Evolutionary conservation across 495 filamentous ascomycete genomes (phyloP), one percentile per base, ranked within the genome.

Genomic region (Lophiotrema nucula): DNA sequence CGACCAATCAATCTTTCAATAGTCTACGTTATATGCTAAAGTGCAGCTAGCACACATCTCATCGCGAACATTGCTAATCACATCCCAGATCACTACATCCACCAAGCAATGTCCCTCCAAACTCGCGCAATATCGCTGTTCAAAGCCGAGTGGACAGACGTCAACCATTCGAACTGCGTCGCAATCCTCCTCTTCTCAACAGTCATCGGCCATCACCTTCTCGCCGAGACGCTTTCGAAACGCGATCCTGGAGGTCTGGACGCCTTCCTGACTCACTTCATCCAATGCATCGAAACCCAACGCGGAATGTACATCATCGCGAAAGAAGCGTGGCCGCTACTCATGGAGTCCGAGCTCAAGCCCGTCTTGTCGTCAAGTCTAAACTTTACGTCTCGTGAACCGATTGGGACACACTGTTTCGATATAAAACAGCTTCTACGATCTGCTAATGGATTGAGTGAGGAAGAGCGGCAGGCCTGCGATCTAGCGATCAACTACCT

Each of bases 91-190:
- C n/a, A n/a, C n/a, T 70, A 71, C 42, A 50, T 66, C 47, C 47
- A 65, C 18, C 61, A 58, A 26, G 67, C 72, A 25, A 67, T 71
- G 11, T 52, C 53, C 3, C 58, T 73, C 15, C 72, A 75, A 38
- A 73, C 69, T 1, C 67, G 62, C 5, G 72, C 71, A 2, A 64
- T 75, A 31, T 71, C 66, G 12, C 60, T 75, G 21, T 75, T 71
- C 60, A 75, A 75, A 61, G 55, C 63, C 15, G 56, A 66, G 12
- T 60, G 45, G 26, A 60, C 66, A 2, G 48, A 61, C 22, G 58
- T 75, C 18, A 57, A 73, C 64, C 47, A 63, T 25, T 54, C 50
- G 25, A 73, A 73, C 60, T 73, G 72, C 56, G 66, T 68, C 0
- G 62, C 70, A 18, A 59, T 71, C 19, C 53, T 73, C 4, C 51